phyloP scores from a whole-genome alignment of 306 rosid genomes.

The Lathyrus oleraceus region DNA sequence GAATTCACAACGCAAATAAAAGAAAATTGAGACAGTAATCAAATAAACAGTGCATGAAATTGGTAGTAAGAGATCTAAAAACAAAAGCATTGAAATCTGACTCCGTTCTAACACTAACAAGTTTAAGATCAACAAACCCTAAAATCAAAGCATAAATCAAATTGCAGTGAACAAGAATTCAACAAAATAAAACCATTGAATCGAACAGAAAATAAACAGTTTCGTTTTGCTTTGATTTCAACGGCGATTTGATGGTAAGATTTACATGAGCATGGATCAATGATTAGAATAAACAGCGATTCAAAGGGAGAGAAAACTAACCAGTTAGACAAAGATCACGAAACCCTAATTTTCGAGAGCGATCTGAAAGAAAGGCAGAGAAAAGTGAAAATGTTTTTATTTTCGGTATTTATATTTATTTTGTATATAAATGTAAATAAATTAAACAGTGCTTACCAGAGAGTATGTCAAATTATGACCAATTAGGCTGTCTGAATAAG shows the following conservation, averaged over 20 bases:
- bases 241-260: neutral
- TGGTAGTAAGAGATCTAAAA: slow-evolving; percentile 21
- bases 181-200: neutral
- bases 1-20: neutral
- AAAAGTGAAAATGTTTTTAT: neutral
- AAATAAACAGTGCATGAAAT: neutral
- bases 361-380: slow-evolving; percentile 22
- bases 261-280: neutral
- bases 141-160: neutral
- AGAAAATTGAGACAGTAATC: neutral
- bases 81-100: neutral
- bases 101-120: neutral
- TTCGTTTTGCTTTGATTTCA: neutral
- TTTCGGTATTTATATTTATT: neutral
- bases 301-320: slow-evolving; percentile 38
- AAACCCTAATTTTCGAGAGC: slow-evolving; percentile 44
- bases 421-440: neutral
- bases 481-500: too few species aligned
- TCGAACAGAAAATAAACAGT: neutral
- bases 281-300: neutral
- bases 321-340: slow-evolving; percentile 30
- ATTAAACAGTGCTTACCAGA: neutral
- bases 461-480: neutral
- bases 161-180: neutral
- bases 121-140: slow-evolving; percentile 9